phyloP scores from a whole-genome alignment of 1,284 basidiomycete species.

The Cryptococcus sp. region DNA sequence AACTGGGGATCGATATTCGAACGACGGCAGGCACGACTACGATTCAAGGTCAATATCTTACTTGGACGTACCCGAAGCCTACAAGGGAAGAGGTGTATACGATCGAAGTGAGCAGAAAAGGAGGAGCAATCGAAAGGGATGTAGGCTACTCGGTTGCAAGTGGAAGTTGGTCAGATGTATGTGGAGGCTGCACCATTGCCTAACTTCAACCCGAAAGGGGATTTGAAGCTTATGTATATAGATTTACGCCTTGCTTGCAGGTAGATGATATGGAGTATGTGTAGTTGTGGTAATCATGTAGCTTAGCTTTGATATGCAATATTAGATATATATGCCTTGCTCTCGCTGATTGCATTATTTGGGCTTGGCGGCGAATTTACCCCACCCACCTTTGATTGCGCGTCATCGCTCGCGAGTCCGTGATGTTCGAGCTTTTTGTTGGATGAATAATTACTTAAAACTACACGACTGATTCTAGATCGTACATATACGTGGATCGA shows the following conservation, averaged over 20 bases:
- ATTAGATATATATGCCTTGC: too few relatives aligned
- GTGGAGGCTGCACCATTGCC: constrained; percentile 24
- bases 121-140: constrained; percentile 51
- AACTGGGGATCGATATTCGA: constrained; percentile 50
- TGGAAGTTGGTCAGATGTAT: constrained; percentile 34
- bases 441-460: too few relatives aligned
- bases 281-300: background rate
- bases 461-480: too few relatives aligned
- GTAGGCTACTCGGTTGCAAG: constrained; percentile 15
- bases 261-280: background rate
- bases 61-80: constrained; percentile 81
- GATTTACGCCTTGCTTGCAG: background rate
- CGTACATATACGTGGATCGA: too few relatives aligned
- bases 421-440: too few relatives aligned
- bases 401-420: too few relatives aligned
- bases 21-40: constrained; percentile 65
- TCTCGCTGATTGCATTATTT: too few relatives aligned
- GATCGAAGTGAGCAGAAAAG: constrained; percentile 61
- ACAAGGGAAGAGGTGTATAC: constrained; percentile 54
- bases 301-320: too few relatives aligned
- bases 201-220: constrained; percentile 1
- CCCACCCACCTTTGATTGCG: background rate
- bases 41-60: constrained; percentile 63
- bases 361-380: background rate
- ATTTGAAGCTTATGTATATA: background rate